Base-by-base conservation (phyloP, 164 flowering plant species). In the Umbellularia californica region DNA sequence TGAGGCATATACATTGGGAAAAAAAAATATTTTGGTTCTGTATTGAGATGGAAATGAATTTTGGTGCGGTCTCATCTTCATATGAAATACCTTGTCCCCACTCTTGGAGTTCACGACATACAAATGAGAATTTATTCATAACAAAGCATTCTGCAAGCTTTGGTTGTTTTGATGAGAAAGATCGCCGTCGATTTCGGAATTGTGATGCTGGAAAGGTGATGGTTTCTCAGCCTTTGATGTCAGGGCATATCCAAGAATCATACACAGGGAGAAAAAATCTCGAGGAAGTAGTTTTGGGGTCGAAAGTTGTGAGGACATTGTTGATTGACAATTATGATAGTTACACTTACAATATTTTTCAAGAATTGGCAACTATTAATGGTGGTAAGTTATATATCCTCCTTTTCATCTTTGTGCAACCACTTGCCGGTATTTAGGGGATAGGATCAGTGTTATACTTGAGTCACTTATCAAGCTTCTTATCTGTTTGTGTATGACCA, bases 291-390 rank as follows among this genome's bases (percentile, higher is more conserved):
- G 60, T 72, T 63, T 70, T 51, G 71, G 87, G 83, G 84, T 76
- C 83, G 50, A 84, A 88, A 62, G 81, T 79, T 79, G 90, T 95
- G 76, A 83, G 93, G 86, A 95, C 99, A 33, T 85, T 96, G 90
- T 79, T 96, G 88, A 88, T 94, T 75, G 98, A 94, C 78, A 92
- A 96, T 78, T 96, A 96, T 79, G 99, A 96, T 82, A 94, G 99
- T 80, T 96, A 96, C 85, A 94, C 99, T 2, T 96, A 90, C 85
- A 96, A 94, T 80, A 89, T 96, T 65, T 96, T 87, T 79, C 99
- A 96, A 77, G 93, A 91, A 81, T 78, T 92, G 47, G 88, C 92
- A 58, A 79, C 87, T 69, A 83, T 94, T 65, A 96, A 94, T 88
- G 97, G 97, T 20, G 80, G 99, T 95, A 86, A 80, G 83, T 27